Evolutionary conservation across 2,329 filamentous ascomycete genomes (phyloP).

Genomic region (Colletotrichum falcatum): DNA sequence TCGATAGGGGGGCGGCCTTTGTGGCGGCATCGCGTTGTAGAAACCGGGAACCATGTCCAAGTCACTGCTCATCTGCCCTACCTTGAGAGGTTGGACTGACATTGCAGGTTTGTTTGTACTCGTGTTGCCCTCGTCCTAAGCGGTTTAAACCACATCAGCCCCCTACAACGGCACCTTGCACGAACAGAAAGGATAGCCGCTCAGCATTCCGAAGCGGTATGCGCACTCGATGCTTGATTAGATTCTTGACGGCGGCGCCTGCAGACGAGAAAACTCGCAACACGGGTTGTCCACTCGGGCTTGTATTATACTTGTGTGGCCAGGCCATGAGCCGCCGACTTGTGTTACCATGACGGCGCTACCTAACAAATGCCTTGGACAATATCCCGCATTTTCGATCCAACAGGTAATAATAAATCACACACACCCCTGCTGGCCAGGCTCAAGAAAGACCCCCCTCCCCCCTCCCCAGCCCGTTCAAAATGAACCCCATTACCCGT

Average conservation of each 20-base stretch:
- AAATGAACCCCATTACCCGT: not conserved
- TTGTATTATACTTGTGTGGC: not conserved
- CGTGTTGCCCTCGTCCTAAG: too few species aligned
- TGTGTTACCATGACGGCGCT: not conserved
- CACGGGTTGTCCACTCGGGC: too few species aligned
- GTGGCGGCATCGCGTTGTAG: not conserved
- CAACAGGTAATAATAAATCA: not conserved
- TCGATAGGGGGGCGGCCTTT: not conserved
- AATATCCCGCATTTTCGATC: conserved; percentile 1
- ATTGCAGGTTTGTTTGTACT: too few species aligned
- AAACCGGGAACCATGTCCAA: too few species aligned
- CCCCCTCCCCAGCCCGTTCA: conserved; percentile 8
- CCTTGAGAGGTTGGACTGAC: too few species aligned
- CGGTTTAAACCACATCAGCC: too few species aligned
- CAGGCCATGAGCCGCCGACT: not conserved
- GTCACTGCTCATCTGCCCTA: too few species aligned
- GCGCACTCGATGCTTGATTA: not conserved
- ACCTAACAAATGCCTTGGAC: not conserved
- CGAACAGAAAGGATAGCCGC: too few species aligned
- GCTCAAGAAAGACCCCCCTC: not conserved
- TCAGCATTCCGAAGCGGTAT: too few species aligned
- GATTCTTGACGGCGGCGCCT: too few species aligned
- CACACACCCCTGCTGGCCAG: not conserved
- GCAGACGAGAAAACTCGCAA: not conserved
- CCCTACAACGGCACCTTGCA: too few species aligned